Percentiles rank a stretch among this genome's conserved stretches.
Evolutionary conservation across 2,329 filamentous ascomycete genomes (phyloP).

Genomic region (Scedosporium apiospermum): DNA sequence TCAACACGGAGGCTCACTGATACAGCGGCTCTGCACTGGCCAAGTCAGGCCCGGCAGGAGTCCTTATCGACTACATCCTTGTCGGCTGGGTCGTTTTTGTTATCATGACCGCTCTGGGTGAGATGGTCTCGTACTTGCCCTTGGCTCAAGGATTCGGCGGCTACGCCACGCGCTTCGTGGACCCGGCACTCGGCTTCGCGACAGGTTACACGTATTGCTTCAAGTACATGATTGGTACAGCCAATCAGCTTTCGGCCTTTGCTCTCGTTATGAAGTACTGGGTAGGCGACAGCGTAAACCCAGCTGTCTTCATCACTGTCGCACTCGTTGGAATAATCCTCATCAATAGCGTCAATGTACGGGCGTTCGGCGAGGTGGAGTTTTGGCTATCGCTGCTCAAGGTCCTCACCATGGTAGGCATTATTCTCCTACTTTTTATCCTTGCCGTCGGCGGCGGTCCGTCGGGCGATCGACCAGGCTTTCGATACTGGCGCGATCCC

Average conservation of each 20-base stretch:
- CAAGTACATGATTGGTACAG: constrained; percentile 28
- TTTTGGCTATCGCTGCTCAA: constrained; percentile 38
- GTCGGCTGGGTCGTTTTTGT: constrained; percentile 42
- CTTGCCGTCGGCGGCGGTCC: constrained; percentile 30
- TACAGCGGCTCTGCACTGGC: constrained; percentile 22
- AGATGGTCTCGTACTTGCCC: constrained; percentile 20
- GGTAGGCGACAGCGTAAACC: constrained; percentile 20
- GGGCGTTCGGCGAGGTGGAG: constrained; percentile 35
- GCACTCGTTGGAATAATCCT: constrained; percentile 23
- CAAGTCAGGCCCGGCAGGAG: constrained; percentile 32
- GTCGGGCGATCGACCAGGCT: constrained; percentile 26
- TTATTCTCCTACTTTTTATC: constrained; percentile 27
- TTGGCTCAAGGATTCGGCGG: constrained; percentile 19
- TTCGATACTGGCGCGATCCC: constrained; percentile 32
- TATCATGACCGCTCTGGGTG: constrained; percentile 38
- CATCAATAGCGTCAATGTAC: constrained; percentile 28
- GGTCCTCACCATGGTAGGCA: constrained; percentile 29
- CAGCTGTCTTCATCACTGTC: constrained; percentile 26
- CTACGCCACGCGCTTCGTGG: constrained; percentile 20
- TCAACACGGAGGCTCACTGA: too few species aligned
- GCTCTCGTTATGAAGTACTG: constrained; percentile 28
- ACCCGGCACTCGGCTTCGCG: constrained; percentile 19
- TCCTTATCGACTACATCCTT: constrained; percentile 30
- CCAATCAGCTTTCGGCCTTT: constrained; percentile 28
- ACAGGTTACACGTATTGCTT: constrained; percentile 24